Conservation (phyloP, 768 basidiomycete species). For the Cystobasidium ongulense region DNA sequence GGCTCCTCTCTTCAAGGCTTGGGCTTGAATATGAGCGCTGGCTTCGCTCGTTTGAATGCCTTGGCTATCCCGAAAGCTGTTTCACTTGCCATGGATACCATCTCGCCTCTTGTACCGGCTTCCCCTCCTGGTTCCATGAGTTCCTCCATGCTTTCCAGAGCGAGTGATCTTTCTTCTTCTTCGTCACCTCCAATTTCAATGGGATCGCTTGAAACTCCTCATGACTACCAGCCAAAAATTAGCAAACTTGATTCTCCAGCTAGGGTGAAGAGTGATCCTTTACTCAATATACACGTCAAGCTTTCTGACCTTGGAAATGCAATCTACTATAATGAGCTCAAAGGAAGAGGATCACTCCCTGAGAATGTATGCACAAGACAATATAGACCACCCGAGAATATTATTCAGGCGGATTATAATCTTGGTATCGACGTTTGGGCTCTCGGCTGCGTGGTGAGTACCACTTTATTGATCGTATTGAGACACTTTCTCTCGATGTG, state of each 20-base stretch:
- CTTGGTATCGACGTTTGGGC: conserved; percentile 28
- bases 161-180: not conserved
- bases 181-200: not conserved
- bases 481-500: not conserved
- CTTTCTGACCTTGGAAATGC: conserved; percentile 28
- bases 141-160: not conserved
- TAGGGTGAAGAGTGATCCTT: not conserved
- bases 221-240: not conserved
- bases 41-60: not conserved
- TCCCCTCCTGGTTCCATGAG: not conserved
- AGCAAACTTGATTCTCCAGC: not conserved
- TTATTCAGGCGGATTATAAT: conserved; percentile 7
- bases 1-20: not conserved
- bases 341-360: not conserved
- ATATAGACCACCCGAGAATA: conserved; percentile 27
- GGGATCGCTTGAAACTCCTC: not conserved
- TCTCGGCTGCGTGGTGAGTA: conserved; percentile 9
- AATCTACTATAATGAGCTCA: conserved; percentile 23
- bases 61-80: not conserved
- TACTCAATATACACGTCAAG: not conserved
- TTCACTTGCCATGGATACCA: not conserved
- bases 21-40: not conserved
- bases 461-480: not conserved
- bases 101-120: not conserved
- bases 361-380: conserved; percentile 24